A percentile compares a stretch with the other conserved stretches of the same genome.
Evolutionary conservation across 768 basidiomycete genomes (phyloP).

Genomic region (Suillus fuscotomentosus): DNA sequence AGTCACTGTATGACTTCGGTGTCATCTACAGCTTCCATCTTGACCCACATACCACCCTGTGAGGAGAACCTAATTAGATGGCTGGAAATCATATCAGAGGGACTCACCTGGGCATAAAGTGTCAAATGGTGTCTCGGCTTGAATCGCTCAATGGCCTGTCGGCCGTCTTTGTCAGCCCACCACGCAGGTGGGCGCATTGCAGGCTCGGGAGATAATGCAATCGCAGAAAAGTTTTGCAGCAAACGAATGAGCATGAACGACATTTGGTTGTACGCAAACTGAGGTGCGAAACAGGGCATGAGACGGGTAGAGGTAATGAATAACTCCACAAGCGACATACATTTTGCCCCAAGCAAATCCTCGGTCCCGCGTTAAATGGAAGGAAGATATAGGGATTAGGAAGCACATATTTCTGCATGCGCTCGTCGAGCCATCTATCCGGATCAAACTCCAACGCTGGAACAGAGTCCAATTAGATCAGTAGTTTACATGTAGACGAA

Average conservation of each 20-base stretch:
- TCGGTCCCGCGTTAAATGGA: conserved; percentile 41
- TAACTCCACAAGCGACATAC: conserved; percentile 13
- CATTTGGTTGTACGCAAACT: conserved; percentile 35
- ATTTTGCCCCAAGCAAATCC: conserved; percentile 37
- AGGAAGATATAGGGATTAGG: conserved; percentile 42
- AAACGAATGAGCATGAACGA: conserved; percentile 29
- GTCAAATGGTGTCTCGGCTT: conserved; percentile 27
- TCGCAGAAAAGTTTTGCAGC: conserved; percentile 26
- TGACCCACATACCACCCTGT: conserved; percentile 47
- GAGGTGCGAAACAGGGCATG: conserved; percentile 9
- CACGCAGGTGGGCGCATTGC: conserved; percentile 19
- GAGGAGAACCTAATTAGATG: background rate
- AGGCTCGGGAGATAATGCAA: conserved; percentile 23
- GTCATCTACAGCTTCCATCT: conserved; percentile 32
- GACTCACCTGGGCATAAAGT: conserved; percentile 36
- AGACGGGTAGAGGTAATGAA: conserved; percentile 5
- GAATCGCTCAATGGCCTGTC: conserved; percentile 24
- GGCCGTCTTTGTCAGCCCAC: conserved; percentile 25
- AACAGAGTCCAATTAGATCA: background rate
- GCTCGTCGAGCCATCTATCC: conserved; percentile 39
- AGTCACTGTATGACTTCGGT: conserved; percentile 13
- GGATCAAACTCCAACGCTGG: conserved; percentile 34
- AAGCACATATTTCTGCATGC: conserved; percentile 31
- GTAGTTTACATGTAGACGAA: background rate
- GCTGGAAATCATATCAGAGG: background rate